Percentiles rank a stretch among this genome's conserved stretches.
Evolutionary conservation across 2,329 filamentous ascomycete genomes (phyloP).

Genomic region (Diaporthe ilicicola): DNA sequence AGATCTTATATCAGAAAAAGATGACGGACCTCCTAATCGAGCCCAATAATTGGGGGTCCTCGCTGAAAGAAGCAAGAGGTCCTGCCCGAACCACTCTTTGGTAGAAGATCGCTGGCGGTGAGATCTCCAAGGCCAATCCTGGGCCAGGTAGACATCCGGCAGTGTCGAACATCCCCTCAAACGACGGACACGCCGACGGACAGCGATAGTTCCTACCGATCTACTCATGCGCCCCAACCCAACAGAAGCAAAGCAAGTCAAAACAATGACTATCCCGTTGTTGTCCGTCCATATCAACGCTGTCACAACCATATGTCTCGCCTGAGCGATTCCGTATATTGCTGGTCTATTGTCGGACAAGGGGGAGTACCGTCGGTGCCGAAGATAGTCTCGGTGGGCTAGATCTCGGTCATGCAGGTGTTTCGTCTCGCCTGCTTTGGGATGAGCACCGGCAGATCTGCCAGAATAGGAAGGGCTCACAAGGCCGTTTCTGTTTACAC

Average conservation of each 20-base stretch:
- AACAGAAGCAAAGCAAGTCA: conserved; percentile 21
- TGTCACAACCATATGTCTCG: background rate
- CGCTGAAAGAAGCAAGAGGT: conserved; percentile 14
- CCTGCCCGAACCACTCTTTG: background rate
- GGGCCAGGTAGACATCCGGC: background rate
- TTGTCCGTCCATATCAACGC: background rate
- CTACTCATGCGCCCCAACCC: conserved; percentile 5
- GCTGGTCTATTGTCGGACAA: conserved; percentile 11
- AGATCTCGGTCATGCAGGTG: conserved; percentile 10
- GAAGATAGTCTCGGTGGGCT: conserved; percentile 28
- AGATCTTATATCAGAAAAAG: background rate
- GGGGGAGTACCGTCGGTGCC: conserved; percentile 29
- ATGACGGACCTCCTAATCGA: background rate
- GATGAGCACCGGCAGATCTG: background rate
- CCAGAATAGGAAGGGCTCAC: conserved; percentile 16
- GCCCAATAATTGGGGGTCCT: background rate
- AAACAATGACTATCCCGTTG: background rate
- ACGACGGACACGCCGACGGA: conserved; percentile 21
- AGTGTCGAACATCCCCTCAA: background rate
- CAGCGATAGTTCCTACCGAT: background rate
- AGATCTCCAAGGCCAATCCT: background rate
- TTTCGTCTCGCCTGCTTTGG: background rate
- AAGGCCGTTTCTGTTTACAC: background rate
- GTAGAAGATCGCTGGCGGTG: background rate
- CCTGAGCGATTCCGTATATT: background rate